Evolutionary conservation across 805 yeast species (phyloP).

Genomic region (Cyberlindnera sargentensis): DNA sequence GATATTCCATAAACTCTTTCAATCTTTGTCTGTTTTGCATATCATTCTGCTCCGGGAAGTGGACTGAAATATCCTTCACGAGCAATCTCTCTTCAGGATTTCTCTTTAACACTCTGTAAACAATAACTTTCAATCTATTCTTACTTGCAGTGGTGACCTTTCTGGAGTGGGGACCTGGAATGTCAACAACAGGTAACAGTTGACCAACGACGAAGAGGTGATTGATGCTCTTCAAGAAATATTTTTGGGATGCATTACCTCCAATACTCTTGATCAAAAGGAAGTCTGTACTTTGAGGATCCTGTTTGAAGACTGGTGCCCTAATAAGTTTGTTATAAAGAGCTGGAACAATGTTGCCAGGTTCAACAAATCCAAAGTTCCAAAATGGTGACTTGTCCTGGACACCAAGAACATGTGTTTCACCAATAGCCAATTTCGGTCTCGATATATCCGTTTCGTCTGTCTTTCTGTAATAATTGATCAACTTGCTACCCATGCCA

Average conservation of each 20-base stretch:
- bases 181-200: conserved; percentile 84
- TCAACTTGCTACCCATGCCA: conserved; percentile 93
- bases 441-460: conserved; percentile 74
- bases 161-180: conserved; percentile 97
- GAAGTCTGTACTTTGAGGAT: conserved; percentile 71
- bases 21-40: conserved; percentile 94
- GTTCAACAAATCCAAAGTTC: conserved; percentile 96
- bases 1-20: conserved; percentile 97
- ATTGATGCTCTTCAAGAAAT: conserved; percentile 60
- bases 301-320: conserved; percentile 92
- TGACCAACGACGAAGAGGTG: conserved; percentile 87
- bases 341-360: conserved; percentile 91
- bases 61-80: conserved; percentile 81
- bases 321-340: conserved; percentile 84
- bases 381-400: conserved; percentile 97
- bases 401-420: conserved; percentile 91
- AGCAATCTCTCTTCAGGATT: conserved; percentile 66
- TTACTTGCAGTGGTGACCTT: conserved; percentile 91
- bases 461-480: conserved; percentile 86
- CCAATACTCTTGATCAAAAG: conserved; percentile 75
- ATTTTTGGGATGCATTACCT: conserved; percentile 59
- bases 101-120: conserved; percentile 75
- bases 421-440: conserved; percentile 87
- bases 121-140: conserved; percentile 89
- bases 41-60: conserved; percentile 95